A percentile compares a stretch with the other conserved stretches of the same genome.
phyloP scores from a whole-genome alignment of 768 basidiomycete species.

The Lactarius pseudohatsudake region DNA sequence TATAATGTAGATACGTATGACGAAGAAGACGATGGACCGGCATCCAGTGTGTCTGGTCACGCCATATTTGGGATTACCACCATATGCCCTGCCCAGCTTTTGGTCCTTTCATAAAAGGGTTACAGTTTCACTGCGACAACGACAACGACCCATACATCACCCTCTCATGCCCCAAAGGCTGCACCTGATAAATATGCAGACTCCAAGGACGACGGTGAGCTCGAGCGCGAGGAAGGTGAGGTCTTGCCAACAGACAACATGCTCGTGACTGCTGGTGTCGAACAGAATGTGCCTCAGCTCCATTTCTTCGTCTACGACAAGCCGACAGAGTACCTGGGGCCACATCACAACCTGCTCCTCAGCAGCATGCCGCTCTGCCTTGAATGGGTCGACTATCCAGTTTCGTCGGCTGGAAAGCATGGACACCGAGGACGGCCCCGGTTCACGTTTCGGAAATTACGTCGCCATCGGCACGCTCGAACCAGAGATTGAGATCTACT shows the following conservation, averaged over 20 bases:
- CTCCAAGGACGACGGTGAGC: constrained; percentile 64
- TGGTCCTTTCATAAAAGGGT: constrained; percentile 92
- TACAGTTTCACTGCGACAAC: constrained; percentile 88
- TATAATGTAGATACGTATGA: constrained; percentile 95
- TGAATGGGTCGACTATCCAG: constrained; percentile 98
- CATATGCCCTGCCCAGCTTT: constrained; percentile 21
- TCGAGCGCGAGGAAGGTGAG: constrained; percentile 89
- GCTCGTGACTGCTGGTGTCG: constrained; percentile 89
- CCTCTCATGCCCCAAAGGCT: constrained; percentile 39
- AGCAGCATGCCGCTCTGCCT: constrained; percentile 97
- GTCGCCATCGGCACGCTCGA: constrained; percentile 97
- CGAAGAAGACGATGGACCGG: constrained; percentile 54
- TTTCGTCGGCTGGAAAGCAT: constrained; percentile 43
- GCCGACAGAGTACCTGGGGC: constrained; percentile 80
- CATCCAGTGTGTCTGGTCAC: constrained; percentile 33
- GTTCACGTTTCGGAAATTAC: constrained; percentile 68
- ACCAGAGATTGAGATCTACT: constrained; percentile 99
- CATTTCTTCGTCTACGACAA: constrained; percentile 98
- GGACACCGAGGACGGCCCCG: constrained; percentile 29
- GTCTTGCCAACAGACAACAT: constrained; percentile 90
- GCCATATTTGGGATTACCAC: constrained; percentile 14
- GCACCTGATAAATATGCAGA: constrained; percentile 10
- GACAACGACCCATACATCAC: constrained; percentile 97
- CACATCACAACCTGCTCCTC: constrained; percentile 96
- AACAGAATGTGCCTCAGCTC: constrained; percentile 93